These are phyloP conservation scores for Hibiscus trionum DNA, from an alignment of 345 rosid genomes.

Conservation along the genomic window DNA sequence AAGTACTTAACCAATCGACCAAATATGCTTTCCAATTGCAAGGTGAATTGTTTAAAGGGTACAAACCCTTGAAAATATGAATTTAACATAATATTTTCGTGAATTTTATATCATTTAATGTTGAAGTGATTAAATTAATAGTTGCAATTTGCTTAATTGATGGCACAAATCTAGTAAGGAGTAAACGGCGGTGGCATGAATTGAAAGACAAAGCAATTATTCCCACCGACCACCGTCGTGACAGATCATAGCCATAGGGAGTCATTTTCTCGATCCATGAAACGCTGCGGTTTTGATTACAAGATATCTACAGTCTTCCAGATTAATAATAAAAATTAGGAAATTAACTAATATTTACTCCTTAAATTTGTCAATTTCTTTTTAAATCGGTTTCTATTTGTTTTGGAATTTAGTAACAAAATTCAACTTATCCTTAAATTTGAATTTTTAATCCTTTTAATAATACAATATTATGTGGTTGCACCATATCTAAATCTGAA, in stretches of 20 bases:
- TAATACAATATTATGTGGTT: too few species aligned
- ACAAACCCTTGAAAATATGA: background rate
- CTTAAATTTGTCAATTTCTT: too few species aligned
- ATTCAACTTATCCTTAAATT: too few species aligned
- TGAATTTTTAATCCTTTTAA: too few species aligned
- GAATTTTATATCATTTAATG: too few species aligned
- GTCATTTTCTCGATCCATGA: background rate
- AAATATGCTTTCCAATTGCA: background rate
- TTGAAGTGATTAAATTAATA: too few species aligned
- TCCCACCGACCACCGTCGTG: slow-evolving; percentile 3
- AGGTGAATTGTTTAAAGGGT: background rate
- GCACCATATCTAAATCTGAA: too few species aligned
- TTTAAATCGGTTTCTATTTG: too few species aligned
- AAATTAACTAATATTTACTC: too few species aligned
- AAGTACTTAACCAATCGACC: too few species aligned
- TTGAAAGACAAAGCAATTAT: background rate
- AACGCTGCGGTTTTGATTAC: background rate
- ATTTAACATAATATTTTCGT: background rate
- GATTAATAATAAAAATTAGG: too few species aligned
- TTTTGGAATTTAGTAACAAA: too few species aligned
- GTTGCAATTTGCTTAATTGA: background rate
- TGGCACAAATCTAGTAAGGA: background rate
- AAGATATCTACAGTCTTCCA: background rate
- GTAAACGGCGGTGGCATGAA: background rate
- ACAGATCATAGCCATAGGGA: background rate